These are phyloP conservation scores for Teratosphaeria pseudoeucalypti DNA, from an alignment of 2,329 filamentous ascomycete species.

Conservation along the genomic window DNA sequence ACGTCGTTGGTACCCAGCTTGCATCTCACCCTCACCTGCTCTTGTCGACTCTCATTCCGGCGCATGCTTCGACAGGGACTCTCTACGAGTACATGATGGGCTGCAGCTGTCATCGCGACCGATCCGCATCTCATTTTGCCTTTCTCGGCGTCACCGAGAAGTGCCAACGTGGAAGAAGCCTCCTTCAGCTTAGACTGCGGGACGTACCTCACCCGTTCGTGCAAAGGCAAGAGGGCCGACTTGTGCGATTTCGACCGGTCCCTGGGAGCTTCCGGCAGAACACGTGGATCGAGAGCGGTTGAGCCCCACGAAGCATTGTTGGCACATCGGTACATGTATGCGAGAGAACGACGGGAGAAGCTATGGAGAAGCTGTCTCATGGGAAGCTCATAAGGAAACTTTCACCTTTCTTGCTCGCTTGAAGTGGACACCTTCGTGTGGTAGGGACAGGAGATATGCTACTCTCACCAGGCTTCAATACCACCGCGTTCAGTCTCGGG, in stretches of 20 bases:
- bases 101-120: neutral
- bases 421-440: too few species aligned
- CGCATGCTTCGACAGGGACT: too few species aligned
- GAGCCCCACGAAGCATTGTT: neutral
- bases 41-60: too few species aligned
- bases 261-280: neutral
- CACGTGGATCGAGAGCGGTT: neutral
- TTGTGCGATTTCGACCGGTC: neutral
- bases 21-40: neutral
- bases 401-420: too few species aligned
- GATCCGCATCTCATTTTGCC: neutral
- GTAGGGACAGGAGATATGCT: too few species aligned
- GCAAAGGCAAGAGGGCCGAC: neutral
- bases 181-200: neutral
- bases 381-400: too few species aligned
- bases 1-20: neutral
- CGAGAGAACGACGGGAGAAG: neutral
- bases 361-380: neutral
- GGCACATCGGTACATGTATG: neutral
- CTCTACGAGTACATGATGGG: too few species aligned
- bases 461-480: too few species aligned
- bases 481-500: too few species aligned
- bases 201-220: neutral
- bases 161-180: neutral
- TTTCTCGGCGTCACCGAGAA: neutral